A percentile compares a stretch with the other conserved stretches of the same genome.
phyloP scores from a whole-genome alignment of 1,284 basidiomycete genomes.

The Marasmius sp. region DNA sequence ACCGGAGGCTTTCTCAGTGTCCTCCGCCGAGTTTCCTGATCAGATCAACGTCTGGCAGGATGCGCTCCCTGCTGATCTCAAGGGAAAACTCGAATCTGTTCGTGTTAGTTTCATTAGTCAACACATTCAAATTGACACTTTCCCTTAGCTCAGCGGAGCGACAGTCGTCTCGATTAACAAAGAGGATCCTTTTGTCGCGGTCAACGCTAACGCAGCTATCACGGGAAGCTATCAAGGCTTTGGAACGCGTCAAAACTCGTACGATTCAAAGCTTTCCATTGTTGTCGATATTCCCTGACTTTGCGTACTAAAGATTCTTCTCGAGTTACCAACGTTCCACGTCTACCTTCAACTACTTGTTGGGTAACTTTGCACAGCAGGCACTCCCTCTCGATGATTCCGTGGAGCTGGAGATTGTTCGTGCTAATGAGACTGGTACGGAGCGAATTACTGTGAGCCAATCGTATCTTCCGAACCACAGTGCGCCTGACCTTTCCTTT shows the following conservation, averaged over 20 bases:
- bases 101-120: constrained; percentile 14
- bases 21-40: constrained; percentile 38
- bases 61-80: constrained; percentile 44
- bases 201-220: constrained; percentile 50
- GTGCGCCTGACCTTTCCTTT: constrained; percentile 2
- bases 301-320: constrained; percentile 35
- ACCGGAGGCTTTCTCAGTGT: neutral
- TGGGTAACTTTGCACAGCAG: constrained; percentile 64
- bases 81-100: constrained; percentile 48
- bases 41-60: constrained; percentile 56
- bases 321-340: constrained; percentile 37
- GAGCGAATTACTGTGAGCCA: constrained; percentile 44
- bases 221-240: constrained; percentile 45
- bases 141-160: constrained; percentile 50
- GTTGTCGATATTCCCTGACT: neutral
- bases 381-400: constrained; percentile 53
- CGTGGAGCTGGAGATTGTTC: constrained; percentile 46
- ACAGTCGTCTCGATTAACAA: constrained; percentile 54
- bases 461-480: neutral
- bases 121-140: neutral
- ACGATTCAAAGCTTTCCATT: constrained; percentile 8
- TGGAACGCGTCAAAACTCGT: constrained; percentile 54
- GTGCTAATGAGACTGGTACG: constrained; percentile 35
- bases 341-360: constrained; percentile 51
- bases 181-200: constrained; percentile 48